Evolutionary conservation across 2,329 filamentous ascomycete species (phyloP).

Genomic region (Trichoderma polysporum): DNA sequence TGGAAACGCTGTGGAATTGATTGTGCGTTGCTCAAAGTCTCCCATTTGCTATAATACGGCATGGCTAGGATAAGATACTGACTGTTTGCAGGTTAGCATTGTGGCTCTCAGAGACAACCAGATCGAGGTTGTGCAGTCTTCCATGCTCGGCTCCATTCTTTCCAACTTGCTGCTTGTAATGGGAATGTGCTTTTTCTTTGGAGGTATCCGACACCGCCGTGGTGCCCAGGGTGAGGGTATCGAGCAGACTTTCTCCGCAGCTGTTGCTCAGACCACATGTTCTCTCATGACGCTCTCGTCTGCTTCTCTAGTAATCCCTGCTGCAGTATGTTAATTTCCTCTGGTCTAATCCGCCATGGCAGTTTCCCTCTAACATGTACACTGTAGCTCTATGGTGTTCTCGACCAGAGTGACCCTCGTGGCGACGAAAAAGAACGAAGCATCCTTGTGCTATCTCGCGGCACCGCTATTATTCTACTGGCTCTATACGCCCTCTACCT

Average conservation of each 20-base stretch:
- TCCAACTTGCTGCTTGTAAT: constrained; percentile 90
- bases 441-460: constrained; percentile 70
- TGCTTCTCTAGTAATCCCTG: constrained; percentile 76
- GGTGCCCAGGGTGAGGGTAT: constrained; percentile 55
- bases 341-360: not conserved
- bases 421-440: constrained; percentile 47
- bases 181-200: constrained; percentile 77
- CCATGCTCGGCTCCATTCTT: constrained; percentile 93
- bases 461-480: constrained; percentile 73
- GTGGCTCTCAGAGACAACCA: constrained; percentile 82
- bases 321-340: constrained; percentile 51
- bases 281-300: constrained; percentile 75
- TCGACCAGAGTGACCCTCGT: constrained; percentile 46
- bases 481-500: constrained; percentile 75
- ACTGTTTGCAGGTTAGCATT: constrained; percentile 72
- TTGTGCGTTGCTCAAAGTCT: constrained; percentile 49
- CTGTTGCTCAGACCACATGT: constrained; percentile 73
- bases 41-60: not conserved
- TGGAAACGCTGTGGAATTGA: constrained; percentile 77
- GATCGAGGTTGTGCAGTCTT: constrained; percentile 95
- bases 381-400: constrained; percentile 62
- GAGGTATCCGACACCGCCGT: constrained; percentile 63
- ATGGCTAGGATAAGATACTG: not conserved
- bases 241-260: constrained; percentile 73
- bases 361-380: constrained; percentile 24